These are phyloP conservation scores for Mortierella hygrophila DNA, from an alignment of 192 early-diverging fungal species.

Conservation along the genomic window DNA sequence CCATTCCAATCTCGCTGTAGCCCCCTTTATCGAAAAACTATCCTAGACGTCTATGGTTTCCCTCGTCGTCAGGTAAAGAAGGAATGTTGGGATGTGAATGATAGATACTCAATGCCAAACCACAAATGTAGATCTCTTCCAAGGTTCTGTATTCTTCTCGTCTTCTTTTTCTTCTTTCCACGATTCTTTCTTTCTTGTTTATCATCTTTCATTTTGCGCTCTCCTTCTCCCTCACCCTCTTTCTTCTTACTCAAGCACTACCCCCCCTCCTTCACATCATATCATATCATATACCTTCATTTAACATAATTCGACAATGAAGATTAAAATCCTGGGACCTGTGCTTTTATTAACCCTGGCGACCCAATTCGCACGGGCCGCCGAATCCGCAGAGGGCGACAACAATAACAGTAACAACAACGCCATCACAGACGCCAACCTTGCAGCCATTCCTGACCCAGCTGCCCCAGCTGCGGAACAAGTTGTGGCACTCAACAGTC, in stretches of 20 bases:
- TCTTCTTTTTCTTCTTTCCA: too few relatives aligned
- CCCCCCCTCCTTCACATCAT: not conserved
- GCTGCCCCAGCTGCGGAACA: not conserved
- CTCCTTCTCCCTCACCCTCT: not conserved
- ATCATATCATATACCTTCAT: not conserved
- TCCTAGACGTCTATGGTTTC: too few relatives aligned
- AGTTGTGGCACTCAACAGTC: not conserved
- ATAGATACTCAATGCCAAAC: too few relatives aligned
- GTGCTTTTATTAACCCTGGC: constrained; percentile 10
- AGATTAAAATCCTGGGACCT: constrained; percentile 12
- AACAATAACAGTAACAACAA: not conserved
- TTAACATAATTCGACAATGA: constrained; percentile 16
- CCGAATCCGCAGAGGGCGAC: not conserved
- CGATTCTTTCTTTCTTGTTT: too few relatives aligned
- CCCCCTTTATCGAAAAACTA: too few relatives aligned
- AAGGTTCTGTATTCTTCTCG: too few relatives aligned
- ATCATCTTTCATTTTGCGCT: too few relatives aligned
- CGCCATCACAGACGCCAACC: not conserved
- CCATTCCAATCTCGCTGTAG: too few relatives aligned
- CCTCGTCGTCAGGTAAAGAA: too few relatives aligned
- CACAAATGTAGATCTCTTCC: too few relatives aligned
- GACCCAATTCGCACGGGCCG: not conserved
- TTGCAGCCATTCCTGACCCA: not conserved
- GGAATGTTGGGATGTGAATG: too few relatives aligned
- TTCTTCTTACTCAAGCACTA: not conserved